A percentile compares a stretch with the other conserved stretches of the same genome.
phyloP scores from a whole-genome alignment of 2,329 filamentous ascomycete genomes.

The Microdochium bolleyi region DNA sequence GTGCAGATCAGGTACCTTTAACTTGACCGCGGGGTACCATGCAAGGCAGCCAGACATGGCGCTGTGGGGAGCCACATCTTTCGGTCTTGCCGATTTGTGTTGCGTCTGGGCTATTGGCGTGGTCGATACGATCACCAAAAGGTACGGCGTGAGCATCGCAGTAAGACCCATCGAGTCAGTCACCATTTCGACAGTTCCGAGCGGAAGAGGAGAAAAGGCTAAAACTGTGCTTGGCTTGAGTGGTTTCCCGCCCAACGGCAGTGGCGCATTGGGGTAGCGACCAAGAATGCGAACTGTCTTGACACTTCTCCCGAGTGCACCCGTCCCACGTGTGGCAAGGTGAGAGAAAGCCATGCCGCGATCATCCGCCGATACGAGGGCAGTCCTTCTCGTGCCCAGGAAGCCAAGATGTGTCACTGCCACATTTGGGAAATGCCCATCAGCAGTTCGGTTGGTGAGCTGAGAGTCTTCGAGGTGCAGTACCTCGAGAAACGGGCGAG shows the following conservation, averaged over 20 bases:
- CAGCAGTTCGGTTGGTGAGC: constrained; percentile 55
- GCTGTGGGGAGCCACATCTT: constrained; percentile 82
- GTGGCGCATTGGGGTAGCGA: constrained; percentile 69
- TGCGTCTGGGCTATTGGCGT: constrained; percentile 95
- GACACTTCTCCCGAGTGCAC: constrained; percentile 74
- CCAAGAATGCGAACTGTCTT: constrained; percentile 88
- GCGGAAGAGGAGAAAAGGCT: constrained; percentile 79
- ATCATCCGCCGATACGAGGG: constrained; percentile 89
- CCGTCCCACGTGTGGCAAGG: constrained; percentile 83
- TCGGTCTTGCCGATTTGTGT: constrained; percentile 85
- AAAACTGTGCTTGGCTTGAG: constrained; percentile 92
- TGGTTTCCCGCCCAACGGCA: constrained; percentile 49
- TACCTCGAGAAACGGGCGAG: constrained; percentile 82
- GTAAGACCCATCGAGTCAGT: constrained; percentile 87
- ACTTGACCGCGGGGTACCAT: constrained; percentile 93
- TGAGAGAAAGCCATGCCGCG: constrained; percentile 98
- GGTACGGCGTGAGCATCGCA: constrained; percentile 90
- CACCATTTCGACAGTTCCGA: constrained; percentile 87
- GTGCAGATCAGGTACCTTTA: constrained; percentile 67
- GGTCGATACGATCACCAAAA: constrained; percentile 94
- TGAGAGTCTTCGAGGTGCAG: constrained; percentile 63
- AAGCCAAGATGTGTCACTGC: constrained; percentile 90
- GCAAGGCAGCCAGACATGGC: constrained; percentile 89
- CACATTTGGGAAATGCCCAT: constrained; percentile 75
- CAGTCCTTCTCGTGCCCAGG: constrained; percentile 85